A percentile compares a stretch with the other conserved stretches of the same genome.
Conservation (phyloP, 805 yeast species). For the Saccharomycopsis amapae region DNA sequence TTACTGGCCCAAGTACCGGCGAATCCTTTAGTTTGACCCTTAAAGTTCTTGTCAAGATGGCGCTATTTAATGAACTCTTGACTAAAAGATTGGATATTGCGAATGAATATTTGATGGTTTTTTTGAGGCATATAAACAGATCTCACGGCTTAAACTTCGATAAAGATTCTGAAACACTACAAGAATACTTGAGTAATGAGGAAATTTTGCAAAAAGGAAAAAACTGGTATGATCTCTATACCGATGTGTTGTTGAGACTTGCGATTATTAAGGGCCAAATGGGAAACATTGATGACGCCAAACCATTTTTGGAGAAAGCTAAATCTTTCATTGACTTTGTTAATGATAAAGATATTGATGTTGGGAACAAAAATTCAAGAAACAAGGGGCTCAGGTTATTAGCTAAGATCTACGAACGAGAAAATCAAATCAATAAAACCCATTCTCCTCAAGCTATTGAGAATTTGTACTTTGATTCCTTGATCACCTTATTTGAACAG, state of each 20-base stretch:
- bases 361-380: constrained; percentile 13
- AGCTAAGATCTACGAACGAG: constrained; percentile 28
- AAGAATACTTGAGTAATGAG: constrained; percentile 24
- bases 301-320: constrained; percentile 27
- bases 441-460: neutral
- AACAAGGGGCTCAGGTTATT: constrained; percentile 30
- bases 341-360: neutral
- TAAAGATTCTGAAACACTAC: constrained; percentile 23
- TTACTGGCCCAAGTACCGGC: neutral
- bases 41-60: constrained; percentile 21
- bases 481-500: constrained; percentile 1
- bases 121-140: constrained; percentile 29
- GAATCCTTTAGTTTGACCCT: neutral
- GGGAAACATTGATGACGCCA: constrained; percentile 26
- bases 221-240: constrained; percentile 29
- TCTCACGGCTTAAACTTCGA: constrained; percentile 27
- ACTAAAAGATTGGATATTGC: constrained; percentile 30
- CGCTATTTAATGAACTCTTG: constrained; percentile 34
- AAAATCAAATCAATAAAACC: neutral
- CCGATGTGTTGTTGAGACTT: constrained; percentile 35
- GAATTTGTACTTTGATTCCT: neutral
- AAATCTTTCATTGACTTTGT: constrained; percentile 26
- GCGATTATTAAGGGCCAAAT: constrained; percentile 30
- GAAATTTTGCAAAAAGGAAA: constrained; percentile 25
- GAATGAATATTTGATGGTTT: constrained; percentile 28